Percentiles rank a stretch among this genome's conserved stretches.
These are phyloP conservation scores for Iris pallida DNA, from an alignment of 116 monocot genomes.

Conservation along the genomic window DNA sequence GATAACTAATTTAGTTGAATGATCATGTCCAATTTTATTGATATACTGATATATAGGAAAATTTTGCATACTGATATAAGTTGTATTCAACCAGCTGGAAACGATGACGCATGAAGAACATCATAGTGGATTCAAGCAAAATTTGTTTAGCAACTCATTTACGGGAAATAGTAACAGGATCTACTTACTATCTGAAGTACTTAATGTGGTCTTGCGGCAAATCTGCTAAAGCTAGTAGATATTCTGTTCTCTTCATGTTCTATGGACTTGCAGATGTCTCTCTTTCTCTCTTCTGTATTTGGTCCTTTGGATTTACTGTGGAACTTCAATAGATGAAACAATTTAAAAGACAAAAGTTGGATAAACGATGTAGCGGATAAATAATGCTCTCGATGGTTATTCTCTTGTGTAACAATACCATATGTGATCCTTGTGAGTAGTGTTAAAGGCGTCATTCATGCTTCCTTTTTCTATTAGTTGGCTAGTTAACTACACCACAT, in stretches of 20 bases:
- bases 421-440: background rate
- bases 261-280: background rate
- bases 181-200: background rate
- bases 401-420: background rate
- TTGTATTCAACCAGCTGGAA: slow-evolving; percentile 45
- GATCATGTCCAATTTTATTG: background rate
- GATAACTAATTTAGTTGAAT: slow-evolving; percentile 8
- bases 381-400: no score
- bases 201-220: no score
- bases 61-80: slow-evolving; percentile 19
- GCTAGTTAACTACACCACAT: background rate
- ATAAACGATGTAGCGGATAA: no score
- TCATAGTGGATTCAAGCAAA: slow-evolving; percentile 23
- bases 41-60: background rate
- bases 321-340: background rate
- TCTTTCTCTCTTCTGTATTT: background rate
- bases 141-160: slow-evolving; percentile 11
- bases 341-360: background rate
- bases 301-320: background rate
- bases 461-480: background rate
- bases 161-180: background rate
- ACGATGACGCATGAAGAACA: slow-evolving; percentile 41
- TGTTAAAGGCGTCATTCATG: background rate
- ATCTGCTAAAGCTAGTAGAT: slow-evolving; percentile 3
- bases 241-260: background rate